These are phyloP conservation scores for Fagus crenata DNA, from an alignment of 306 rosid species.

Conservation along the genomic window DNA sequence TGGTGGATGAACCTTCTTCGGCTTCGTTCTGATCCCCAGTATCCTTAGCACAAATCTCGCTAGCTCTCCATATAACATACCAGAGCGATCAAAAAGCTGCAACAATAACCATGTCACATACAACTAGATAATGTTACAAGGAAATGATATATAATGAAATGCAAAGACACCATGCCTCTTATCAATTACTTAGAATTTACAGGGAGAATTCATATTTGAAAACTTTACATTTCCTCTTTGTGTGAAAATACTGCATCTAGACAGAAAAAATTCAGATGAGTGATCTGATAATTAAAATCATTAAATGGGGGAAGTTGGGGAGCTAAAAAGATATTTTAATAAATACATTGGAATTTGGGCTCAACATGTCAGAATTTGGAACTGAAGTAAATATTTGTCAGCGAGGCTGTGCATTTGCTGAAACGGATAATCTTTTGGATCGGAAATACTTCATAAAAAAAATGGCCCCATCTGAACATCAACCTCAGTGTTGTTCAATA, in stretches of 20 bases:
- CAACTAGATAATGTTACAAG: conserved; percentile 4
- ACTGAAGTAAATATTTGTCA: neutral
- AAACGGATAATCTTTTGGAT: neutral
- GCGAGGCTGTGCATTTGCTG: neutral
- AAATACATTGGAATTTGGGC: neutral
- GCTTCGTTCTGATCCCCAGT: conserved; percentile 67
- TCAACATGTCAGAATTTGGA: neutral
- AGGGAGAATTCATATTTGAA: neutral
- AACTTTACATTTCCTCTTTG: neutral
- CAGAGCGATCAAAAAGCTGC: conserved; percentile 93
- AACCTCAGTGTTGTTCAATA: neutral
- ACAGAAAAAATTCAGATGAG: neutral
- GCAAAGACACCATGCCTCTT: neutral
- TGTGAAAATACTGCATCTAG: neutral
- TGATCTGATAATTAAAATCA: neutral
- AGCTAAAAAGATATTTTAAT: neutral
- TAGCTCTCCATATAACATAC: conserved; percentile 85
- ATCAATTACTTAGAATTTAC: neutral
- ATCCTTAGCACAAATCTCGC: conserved; percentile 82
- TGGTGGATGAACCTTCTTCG: conserved; percentile 41
- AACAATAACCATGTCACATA: conserved; percentile 18
- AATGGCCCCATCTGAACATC: neutral
- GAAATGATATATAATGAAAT: neutral
- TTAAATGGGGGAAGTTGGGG: neutral
- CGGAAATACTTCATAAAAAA: neutral